Evolutionary conservation across 2,329 filamentous ascomycete genomes (phyloP), one percentile per base, ranked within the genome.

Genomic region (Ophiostoma pallidulum): DNA sequence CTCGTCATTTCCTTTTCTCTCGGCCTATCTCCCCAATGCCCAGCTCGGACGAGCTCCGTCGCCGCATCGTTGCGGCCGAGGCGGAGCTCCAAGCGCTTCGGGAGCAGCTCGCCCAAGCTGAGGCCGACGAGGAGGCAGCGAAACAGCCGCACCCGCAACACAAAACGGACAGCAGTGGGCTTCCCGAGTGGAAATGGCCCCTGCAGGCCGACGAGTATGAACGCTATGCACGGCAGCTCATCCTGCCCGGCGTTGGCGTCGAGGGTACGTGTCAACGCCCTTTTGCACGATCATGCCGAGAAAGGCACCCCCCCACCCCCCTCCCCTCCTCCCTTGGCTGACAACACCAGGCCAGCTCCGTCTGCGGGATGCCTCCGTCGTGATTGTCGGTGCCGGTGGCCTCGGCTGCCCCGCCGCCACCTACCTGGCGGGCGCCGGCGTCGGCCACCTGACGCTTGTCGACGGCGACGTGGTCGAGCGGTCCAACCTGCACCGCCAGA

Each of bases 401-500:
- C 69, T 98, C 12, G 92, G 92, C 10, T 97, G 88, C 61, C 92
- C 92, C 10, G 89, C 92, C 12, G 86, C 90, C 1, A 77, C 86
- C n/a, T 98, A 98, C 61, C 77, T 98, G 2, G 87, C 89, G 9
- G 91, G 88, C 19, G 86, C 92, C 2, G 92, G 92, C 0, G 75
- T 96, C 1, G 89, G 90, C 8, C 85, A 74, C 0, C 65, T 98
- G 16, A 90, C 91, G 0, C 69, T 98, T 8, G 78, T 92, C 20
- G 92, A 98, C 61, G 89, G 85, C 4, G 92, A 98, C 64, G 72
- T 72, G 0, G 91, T 98, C 26, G 92, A 97, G 61, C 68, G 75
- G 14, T 95, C 89, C 24, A 98, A 98, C 61, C 72, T 98, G 13
- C 92, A 97, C 68, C 82, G 92, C 1, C 92, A 98, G 66, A 80